Percentiles rank a stretch among this genome's conserved stretches.
Evolutionary conservation across 2,329 filamentous ascomycete genomes (phyloP).

Genomic region (Sphaceloma murrayae): DNA sequence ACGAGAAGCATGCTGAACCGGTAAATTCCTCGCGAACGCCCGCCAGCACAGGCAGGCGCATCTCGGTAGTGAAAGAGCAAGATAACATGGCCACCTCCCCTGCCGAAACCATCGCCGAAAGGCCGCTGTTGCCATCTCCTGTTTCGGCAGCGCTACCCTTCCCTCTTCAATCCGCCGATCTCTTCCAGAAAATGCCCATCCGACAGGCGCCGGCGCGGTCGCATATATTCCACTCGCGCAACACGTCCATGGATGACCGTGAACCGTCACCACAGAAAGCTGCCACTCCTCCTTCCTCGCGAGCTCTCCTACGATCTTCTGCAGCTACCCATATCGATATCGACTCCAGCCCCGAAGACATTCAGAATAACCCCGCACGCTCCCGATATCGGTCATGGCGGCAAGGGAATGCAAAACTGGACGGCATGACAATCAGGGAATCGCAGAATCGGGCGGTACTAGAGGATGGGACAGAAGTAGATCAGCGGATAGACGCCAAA

Average conservation of each 20-base stretch:
- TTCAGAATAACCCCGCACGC: slow-evolving; percentile 33
- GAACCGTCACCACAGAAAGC: neutral
- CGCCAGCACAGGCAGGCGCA: neutral
- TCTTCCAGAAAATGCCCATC: slow-evolving; percentile 15
- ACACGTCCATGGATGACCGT: neutral
- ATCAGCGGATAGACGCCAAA: slow-evolving; percentile 55
- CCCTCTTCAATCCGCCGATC: slow-evolving; percentile 15
- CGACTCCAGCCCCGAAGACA: slow-evolving; percentile 17
- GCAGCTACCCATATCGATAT: slow-evolving; percentile 5
- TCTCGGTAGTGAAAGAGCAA: slow-evolving; percentile 2
- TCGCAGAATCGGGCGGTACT: slow-evolving; percentile 28
- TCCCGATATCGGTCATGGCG: slow-evolving; percentile 42
- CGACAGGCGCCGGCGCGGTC: slow-evolving; percentile 8
- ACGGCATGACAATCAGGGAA: slow-evolving; percentile 31
- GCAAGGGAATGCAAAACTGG: slow-evolving; percentile 37
- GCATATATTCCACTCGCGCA: slow-evolving; percentile 14
- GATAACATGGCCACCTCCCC: slow-evolving; percentile 8
- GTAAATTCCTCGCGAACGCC: neutral
- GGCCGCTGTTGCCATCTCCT: slow-evolving; percentile 16
- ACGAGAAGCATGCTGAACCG: neutral
- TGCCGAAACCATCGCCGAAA: slow-evolving; percentile 11
- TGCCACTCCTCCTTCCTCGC: slow-evolving; percentile 2
- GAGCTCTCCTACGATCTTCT: neutral
- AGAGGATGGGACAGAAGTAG: slow-evolving; percentile 41
- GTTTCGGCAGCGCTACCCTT: slow-evolving; percentile 14